phyloP scores from a whole-genome alignment of 768 basidiomycete species.

The Boletus tomentosulus region DNA sequence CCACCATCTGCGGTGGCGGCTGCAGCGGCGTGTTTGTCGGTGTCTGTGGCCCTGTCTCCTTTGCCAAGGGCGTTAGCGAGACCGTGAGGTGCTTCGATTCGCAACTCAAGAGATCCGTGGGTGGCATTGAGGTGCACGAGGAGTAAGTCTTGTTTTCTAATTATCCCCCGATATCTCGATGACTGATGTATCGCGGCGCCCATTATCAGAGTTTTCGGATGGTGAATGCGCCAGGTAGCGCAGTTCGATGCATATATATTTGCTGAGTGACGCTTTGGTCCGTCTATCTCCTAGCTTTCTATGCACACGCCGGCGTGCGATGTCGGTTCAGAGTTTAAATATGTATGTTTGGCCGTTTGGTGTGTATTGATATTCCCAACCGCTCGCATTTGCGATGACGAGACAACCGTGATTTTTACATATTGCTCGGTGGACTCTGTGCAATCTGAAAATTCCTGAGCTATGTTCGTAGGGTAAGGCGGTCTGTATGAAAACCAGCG shows the following conservation, averaged over 20 bases:
- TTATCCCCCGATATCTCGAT: neutral
- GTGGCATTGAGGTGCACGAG: conserved; percentile 38
- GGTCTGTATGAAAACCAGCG: too few species aligned
- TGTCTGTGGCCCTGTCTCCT: conserved; percentile 37
- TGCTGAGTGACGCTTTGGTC: neutral
- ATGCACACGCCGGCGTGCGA: neutral
- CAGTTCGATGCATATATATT: neutral
- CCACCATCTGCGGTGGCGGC: conserved; percentile 36
- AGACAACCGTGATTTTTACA: neutral
- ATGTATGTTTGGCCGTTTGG: neutral
- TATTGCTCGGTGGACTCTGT: neutral
- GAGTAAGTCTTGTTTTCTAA: conserved; percentile 29
- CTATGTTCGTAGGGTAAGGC: too few species aligned
- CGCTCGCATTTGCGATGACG: neutral
- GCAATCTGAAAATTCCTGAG: neutral
- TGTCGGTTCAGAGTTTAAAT: neutral
- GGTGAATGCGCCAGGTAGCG: neutral
- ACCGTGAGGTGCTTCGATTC: conserved; percentile 33
- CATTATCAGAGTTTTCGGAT: neutral
- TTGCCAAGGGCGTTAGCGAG: conserved; percentile 30
- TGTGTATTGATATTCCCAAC: too few species aligned
- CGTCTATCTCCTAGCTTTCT: neutral
- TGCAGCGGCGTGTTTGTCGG: conserved; percentile 38
- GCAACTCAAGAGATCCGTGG: conserved; percentile 26
- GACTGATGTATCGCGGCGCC: neutral